Conservation (phyloP, 2,329 filamentous ascomycete species). For the Diplodia mutila region DNA sequence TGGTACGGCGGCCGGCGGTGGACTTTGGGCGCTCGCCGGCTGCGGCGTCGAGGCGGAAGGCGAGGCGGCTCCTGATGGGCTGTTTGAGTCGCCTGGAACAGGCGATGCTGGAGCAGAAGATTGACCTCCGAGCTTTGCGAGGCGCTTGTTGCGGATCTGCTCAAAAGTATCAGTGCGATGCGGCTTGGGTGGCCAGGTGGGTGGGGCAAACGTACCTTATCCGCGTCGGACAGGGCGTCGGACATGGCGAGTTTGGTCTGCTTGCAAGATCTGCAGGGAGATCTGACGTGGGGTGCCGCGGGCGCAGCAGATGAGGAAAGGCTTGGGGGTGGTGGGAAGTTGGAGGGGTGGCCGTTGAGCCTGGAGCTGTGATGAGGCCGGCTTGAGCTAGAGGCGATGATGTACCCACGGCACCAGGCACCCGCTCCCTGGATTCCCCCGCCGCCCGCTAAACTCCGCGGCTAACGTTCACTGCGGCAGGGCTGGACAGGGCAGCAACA, state of each 20-base stretch:
- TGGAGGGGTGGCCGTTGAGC: not conserved
- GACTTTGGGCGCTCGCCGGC: slow-evolving; percentile 14
- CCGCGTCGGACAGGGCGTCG: slow-evolving; percentile 49
- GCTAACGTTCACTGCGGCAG: slow-evolving; percentile 16
- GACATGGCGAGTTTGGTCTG: slow-evolving; percentile 30
- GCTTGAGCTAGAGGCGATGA: slow-evolving; percentile 18
- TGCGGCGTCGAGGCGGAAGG: slow-evolving; percentile 24
- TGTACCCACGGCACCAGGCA: slow-evolving; percentile 20
- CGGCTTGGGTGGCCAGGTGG: slow-evolving; percentile 27
- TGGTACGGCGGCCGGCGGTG: slow-evolving; percentile 30
- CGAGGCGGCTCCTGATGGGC: slow-evolving; percentile 27
- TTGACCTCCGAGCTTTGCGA: slow-evolving; percentile 62
- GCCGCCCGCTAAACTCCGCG: slow-evolving; percentile 22
- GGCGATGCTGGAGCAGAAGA: slow-evolving; percentile 26
- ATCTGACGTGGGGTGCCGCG: slow-evolving; percentile 35
- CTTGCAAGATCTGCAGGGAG: slow-evolving; percentile 16
- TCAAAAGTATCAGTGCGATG: slow-evolving; percentile 34
- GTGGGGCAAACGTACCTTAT: slow-evolving; percentile 45
- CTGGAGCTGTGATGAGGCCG: slow-evolving; percentile 7
- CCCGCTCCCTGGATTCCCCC: slow-evolving; percentile 18
- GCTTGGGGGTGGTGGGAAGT: not conserved
- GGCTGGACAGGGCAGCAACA: slow-evolving; percentile 1
- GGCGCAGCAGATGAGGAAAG: slow-evolving; percentile 13
- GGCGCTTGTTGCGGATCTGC: slow-evolving; percentile 69
- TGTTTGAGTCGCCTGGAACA: slow-evolving; percentile 28